phyloP scores from a whole-genome alignment of 257 asterid genomes.

The Scutellaria barbata region DNA sequence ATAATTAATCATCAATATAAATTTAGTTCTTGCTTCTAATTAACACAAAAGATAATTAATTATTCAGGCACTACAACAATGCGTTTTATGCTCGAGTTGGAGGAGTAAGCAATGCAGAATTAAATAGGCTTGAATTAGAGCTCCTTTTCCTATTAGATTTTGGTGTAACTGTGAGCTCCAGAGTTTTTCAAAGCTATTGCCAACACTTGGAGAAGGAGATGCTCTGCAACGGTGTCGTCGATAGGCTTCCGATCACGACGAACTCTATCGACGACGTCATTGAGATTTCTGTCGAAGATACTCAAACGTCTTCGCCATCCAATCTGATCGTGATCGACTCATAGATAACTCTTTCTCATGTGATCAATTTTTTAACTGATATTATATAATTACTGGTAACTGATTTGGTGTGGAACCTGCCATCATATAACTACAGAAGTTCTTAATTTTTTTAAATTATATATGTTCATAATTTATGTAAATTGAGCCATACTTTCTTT shows the following conservation, averaged over 20 bases:
- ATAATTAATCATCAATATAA: too few species aligned
- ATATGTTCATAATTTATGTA: too few species aligned
- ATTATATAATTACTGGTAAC: not conserved
- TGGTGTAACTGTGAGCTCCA: constrained; percentile 61
- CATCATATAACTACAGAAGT: too few species aligned
- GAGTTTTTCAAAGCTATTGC: constrained; percentile 78
- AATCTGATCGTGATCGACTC: constrained; percentile 26
- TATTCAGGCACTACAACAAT: constrained; percentile 77
- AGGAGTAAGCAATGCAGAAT: constrained; percentile 72
- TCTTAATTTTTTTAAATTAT: too few species aligned
- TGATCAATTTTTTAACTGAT: not conserved
- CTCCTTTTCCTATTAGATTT: constrained; percentile 78
- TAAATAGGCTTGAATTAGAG: constrained; percentile 76
- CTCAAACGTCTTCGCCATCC: constrained; percentile 55
- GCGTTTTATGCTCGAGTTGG: constrained; percentile 89
- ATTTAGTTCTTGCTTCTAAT: too few species aligned
- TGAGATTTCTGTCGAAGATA: constrained; percentile 58
- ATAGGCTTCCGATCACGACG: constrained; percentile 37
- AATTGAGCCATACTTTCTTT: too few species aligned
- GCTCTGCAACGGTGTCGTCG: constrained; percentile 42
- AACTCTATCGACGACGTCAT: constrained; percentile 53
- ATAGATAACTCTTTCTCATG: not conserved
- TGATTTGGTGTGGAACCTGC: too few species aligned
- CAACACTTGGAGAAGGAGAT: constrained; percentile 83
- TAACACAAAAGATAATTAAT: too few species aligned